These are phyloP conservation scores for Nadsonia starkeyi-henricii DNA, from an alignment of 1,139 yeast genomes.

Conservation along the genomic window DNA sequence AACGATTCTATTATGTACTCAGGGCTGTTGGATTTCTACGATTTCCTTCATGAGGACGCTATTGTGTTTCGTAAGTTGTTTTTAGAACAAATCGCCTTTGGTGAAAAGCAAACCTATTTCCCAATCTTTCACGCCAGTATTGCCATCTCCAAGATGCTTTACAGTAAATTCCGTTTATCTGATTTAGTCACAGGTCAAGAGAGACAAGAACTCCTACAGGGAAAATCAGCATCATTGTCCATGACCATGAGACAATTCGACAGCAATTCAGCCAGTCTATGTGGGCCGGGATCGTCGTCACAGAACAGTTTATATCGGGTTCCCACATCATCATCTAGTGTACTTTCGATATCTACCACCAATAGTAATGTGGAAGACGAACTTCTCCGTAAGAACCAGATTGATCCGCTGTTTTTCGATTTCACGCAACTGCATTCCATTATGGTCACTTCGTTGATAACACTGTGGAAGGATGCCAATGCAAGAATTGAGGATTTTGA, in stretches of 20 bases:
- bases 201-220: not conserved
- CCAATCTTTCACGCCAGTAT: slow-evolving; percentile 24
- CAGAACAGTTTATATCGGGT: not conserved
- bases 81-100: slow-evolving; percentile 18
- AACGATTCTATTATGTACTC: slow-evolving; percentile 17
- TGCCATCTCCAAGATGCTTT: slow-evolving; percentile 21
- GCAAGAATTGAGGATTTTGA: slow-evolving; percentile 41
- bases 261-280: not conserved
- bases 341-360: not conserved
- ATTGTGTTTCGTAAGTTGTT: slow-evolving; percentile 16
- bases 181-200: not conserved
- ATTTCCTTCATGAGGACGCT: slow-evolving; percentile 16
- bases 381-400: slow-evolving; percentile 8
- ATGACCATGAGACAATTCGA: not conserved
- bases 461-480: slow-evolving; percentile 54
- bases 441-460: slow-evolving; percentile 42
- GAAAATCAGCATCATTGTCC: not conserved
- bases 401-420: slow-evolving; percentile 34
- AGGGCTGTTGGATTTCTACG: slow-evolving; percentile 20
- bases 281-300: not conserved
- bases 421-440: slow-evolving; percentile 45
- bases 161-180: slow-evolving; percentile 23
- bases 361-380: not conserved
- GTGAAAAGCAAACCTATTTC: slow-evolving; percentile 18
- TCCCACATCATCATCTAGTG: not conserved